Base-by-base conservation (phyloP, 148 eudicot genomes). In the Persicaria tinctoria region DNA sequence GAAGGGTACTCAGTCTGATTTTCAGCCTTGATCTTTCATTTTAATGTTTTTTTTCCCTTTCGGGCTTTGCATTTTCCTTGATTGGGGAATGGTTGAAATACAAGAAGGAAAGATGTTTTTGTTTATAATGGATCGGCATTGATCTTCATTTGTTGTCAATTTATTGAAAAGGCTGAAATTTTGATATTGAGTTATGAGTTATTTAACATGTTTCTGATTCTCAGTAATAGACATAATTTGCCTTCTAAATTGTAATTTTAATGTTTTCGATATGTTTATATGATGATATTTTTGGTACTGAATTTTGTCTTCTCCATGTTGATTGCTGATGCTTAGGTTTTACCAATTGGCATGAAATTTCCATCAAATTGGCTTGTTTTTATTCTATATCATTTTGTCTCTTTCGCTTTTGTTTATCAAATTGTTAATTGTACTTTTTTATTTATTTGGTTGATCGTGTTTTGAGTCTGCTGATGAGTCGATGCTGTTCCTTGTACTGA, bases 1-100 rank as follows among this genome's bases (percentile, higher is more conserved):
- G 91, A n/a, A 91, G 91, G 97, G 98, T 93, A 91, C 74, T 27
- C 41, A 32, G 1, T 32, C 45, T 13, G 66, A 32, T 51, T 54
- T 70, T 20, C 60, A 6, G 18, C 59, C 41, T 38, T 59, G 66
- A 59, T 59, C 66, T 59, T 64, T 64, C 7, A 60, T 18, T 23
- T 60, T 7, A 38, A 12, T 64, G 38, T 38, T 11, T 41, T 10
- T 8, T 14, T 62, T 27, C 32, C 32, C 68, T 62, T 62, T 45
- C 18, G 32, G 32, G 62, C 6, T 56, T 62, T 62, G 3, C 68
- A 27, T 23, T 62, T 62, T 62, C 11, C 14, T 32, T 23, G 44
- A 62, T 9, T 2, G 64, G 11, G 38, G 12, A 59, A 59, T 17
- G 4, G 16, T 51, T 51, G 68, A 18, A 8, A 62, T 62, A 55